Base-by-base conservation (phyloP, 129 eudicot genomes). In the Centella asiatica region DNA sequence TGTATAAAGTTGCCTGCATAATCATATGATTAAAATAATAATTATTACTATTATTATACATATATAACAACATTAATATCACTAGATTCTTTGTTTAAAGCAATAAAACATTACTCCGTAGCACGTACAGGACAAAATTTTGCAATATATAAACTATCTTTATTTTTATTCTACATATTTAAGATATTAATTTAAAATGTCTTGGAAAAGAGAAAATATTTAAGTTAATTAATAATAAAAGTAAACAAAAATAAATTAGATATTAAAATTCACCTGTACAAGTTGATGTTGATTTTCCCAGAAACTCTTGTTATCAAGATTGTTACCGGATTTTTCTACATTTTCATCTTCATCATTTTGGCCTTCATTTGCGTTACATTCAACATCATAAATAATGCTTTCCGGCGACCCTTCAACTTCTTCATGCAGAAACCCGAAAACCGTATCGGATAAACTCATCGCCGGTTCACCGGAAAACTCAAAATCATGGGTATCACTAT, bases 251-350 rank as follows among this genome's bases (percentile, higher is more conserved):
- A 2, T 7, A 45, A 1, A 6, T 39, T 39, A 6, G 2, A 6
- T 1, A 22, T 48, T 33, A 1, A 3, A 59, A 72, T 74, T 57
- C 75, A 90, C 97, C 40, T 90, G 89, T 62, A 90, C 63, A 29
- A 63, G 74, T 34, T 79, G 64, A 18, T 72, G 59, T 63, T 90
- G 97, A 50, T 67, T 79, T 9, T 86, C 94, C 97, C 97, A 90
- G 44, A 81, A 90, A 37, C 42, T 60, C 20, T 31, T 62, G 33
- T 66, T 77, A 42, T 83, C 78, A 11, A 45, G 25, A 64, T 58
- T 76, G 44, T 45, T 9, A 57, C 87, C 2, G 50, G 62, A 10
- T 9, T 70, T 70, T 56, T 81, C 77, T 26, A 61, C 59, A 1
- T 82, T 84, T 1, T 78, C 80, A 1, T 77, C 87, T 39, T 85